Evolutionary conservation across 2,329 filamentous ascomycete species (phyloP).

Genomic region (Thelonectria rubi): DNA sequence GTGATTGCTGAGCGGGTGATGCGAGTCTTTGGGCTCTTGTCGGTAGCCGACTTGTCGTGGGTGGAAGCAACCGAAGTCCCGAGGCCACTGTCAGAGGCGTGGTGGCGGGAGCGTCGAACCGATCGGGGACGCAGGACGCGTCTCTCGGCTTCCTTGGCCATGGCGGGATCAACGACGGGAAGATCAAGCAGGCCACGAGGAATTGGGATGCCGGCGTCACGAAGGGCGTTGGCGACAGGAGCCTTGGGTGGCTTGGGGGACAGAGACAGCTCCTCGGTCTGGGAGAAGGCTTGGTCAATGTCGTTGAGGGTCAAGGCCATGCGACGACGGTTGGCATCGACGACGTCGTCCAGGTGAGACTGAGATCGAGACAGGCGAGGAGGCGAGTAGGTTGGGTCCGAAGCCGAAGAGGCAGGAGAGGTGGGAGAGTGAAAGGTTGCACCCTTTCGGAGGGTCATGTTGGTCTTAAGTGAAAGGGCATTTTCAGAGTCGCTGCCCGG

Average conservation of each 20-base stretch:
- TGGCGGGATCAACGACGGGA: constrained; percentile 61
- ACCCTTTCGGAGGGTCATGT: constrained; percentile 70
- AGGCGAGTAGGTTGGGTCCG: constrained; percentile 56
- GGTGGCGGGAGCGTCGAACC: constrained; percentile 67
- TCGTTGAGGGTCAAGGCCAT: constrained; percentile 72
- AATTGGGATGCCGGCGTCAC: constrained; percentile 67
- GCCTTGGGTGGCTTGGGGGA: constrained; percentile 49
- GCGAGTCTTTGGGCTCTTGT: constrained; percentile 50
- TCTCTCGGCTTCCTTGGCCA: constrained; percentile 57
- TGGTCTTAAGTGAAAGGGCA: constrained; percentile 49
- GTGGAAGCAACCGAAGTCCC: constrained; percentile 80
- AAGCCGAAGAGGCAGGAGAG: constrained; percentile 53
- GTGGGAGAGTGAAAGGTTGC: constrained; percentile 70
- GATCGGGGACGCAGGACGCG: constrained; percentile 63
- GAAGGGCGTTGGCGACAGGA: constrained; percentile 49
- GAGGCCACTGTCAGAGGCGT: constrained; percentile 87
- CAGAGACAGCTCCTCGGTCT: constrained; percentile 53
- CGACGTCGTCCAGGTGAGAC: constrained; percentile 75
- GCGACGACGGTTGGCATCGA: constrained; percentile 74
- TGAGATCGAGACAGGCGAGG: constrained; percentile 72
- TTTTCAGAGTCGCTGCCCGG: constrained; percentile 45
- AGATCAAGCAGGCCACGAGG: constrained; percentile 68
- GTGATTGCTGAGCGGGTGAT: constrained; percentile 64
- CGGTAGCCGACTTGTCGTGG: constrained; percentile 59
- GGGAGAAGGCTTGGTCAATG: constrained; percentile 69